A percentile compares a stretch with the other conserved stretches of the same genome.
Evolutionary conservation across 2,329 filamentous ascomycete species (phyloP).

Genomic region (Davidsoniella eucalypti): DNA sequence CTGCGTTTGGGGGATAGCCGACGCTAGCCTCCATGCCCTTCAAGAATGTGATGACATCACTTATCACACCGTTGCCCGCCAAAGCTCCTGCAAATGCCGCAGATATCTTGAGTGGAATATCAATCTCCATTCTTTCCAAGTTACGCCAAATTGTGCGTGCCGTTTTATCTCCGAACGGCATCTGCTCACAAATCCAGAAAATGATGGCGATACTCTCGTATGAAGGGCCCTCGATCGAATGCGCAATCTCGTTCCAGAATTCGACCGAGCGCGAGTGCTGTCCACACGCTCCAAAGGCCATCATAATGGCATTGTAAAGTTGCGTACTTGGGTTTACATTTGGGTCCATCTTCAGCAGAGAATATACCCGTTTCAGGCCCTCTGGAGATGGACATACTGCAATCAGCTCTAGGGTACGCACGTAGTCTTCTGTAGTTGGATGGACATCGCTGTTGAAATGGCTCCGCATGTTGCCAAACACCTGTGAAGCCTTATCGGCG

Average conservation of each 20-base stretch:
- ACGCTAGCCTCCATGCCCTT: conserved; percentile 49
- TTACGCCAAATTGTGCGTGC: conserved; percentile 55
- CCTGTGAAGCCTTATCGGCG: conserved; percentile 67
- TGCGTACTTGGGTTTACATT: conserved; percentile 58
- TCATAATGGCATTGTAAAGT: conserved; percentile 72
- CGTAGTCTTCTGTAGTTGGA: conserved; percentile 60
- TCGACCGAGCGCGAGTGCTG: conserved; percentile 50
- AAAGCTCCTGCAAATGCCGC: conserved; percentile 62
- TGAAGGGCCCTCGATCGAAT: conserved; percentile 69
- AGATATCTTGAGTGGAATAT: conserved; percentile 57
- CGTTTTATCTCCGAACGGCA: conserved; percentile 38
- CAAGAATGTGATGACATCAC: conserved; percentile 50
- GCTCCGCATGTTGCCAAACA: conserved; percentile 90
- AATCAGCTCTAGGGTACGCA: conserved; percentile 61
- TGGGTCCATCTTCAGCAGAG: conserved; percentile 89
- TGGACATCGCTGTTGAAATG: conserved; percentile 45
- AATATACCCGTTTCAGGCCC: conserved; percentile 62
- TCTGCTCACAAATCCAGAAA: conserved; percentile 59
- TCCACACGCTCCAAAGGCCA: conserved; percentile 60
- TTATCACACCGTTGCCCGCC: conserved; percentile 53
- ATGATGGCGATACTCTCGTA: conserved; percentile 67
- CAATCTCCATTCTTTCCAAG: conserved; percentile 59
- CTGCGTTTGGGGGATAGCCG: conserved; percentile 48
- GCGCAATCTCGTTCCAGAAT: conserved; percentile 74
- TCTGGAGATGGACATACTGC: conserved; percentile 37